Base-by-base conservation (phyloP, 768 basidiomycete genomes). In the Xanthoconium stramineum region DNA sequence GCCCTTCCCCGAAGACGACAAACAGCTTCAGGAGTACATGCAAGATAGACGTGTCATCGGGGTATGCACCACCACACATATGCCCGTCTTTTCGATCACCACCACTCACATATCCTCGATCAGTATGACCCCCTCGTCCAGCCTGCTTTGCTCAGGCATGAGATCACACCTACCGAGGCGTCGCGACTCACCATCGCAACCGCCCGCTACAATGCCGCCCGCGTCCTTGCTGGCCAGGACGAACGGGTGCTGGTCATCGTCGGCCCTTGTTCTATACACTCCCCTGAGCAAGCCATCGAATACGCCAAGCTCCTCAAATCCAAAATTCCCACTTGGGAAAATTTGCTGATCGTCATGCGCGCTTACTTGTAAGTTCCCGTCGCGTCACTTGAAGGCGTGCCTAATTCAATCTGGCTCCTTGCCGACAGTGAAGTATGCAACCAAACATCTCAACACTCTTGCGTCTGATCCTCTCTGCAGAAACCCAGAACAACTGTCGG, bases 401-500 rank as follows among this genome's bases (percentile, higher is more conserved):
- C 52, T 66, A 40, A 58, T 78, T 75, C n/a, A 74, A 77, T 73
- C 66, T 76, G 63, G 12, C 15, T 35, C 20, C n/a, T n/a, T 5
- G 7, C 36, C 24, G 6, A 32, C 58, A 80, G 78, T 32, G 78
- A 79, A 69, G 78, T 79, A 55, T 50, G 66, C 64, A 14, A 3
- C 29, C 4, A 1, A 13, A 35, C 15, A 12, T 15, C 17, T 15
- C n/a, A 47, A 14, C 6, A 5, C 13, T 40, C 17, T 19, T 17
- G 55, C 19, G 0, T 17, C 61, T 71, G 7, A 72, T 37, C 28
- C 15, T 20, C 17, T 47, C 29, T 49, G 17, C 70, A 96, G 84
- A 96, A 98, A 85, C 97, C 94, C 0, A 83, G 96, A 55, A 98
- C 96, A 30, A 98, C 94, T 3, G 94, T 98, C 47, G 95, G 95